phyloP scores from a whole-genome alignment of 805 yeast genomes.

The Candida wancherniae region DNA sequence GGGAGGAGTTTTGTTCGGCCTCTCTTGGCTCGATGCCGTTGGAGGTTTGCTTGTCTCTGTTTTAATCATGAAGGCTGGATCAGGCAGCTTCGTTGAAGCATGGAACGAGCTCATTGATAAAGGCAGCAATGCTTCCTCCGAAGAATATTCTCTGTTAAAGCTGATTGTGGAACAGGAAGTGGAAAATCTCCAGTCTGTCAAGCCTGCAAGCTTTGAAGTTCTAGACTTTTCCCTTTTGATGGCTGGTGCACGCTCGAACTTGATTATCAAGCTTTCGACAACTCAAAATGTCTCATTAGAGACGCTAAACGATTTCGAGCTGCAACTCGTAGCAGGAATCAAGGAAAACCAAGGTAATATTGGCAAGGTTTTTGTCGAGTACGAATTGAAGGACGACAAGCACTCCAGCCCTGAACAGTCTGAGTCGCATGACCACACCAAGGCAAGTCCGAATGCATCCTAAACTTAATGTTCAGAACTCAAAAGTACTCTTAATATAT shows the following conservation, averaged over 20 bases:
- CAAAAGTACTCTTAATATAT: no score
- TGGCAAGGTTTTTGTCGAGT: constrained; percentile 17
- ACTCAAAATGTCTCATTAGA: constrained; percentile 17
- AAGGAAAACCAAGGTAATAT: constrained; percentile 11
- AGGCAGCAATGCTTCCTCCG: constrained; percentile 50
- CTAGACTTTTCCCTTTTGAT: constrained; percentile 44
- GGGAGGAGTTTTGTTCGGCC: constrained; percentile 71
- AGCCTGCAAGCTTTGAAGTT: constrained; percentile 30
- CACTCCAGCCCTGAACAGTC: no score
- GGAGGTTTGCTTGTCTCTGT: constrained; percentile 88
- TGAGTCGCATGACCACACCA: no score
- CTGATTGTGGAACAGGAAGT: constrained; percentile 34
- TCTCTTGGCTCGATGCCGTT: constrained; percentile 83
- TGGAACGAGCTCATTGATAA: constrained; percentile 75
- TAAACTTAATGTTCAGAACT: no score
- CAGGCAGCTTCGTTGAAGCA: constrained; percentile 64
- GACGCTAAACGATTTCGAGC: constrained; percentile 10
- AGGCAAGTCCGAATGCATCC: no score
- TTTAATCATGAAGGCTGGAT: constrained; percentile 80
- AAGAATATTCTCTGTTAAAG: constrained; percentile 42
- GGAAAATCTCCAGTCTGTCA: constrained; percentile 17
- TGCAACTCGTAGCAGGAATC: constrained; percentile 12
- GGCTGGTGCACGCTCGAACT: constrained; percentile 55
- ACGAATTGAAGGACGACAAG: constrained; percentile 3
- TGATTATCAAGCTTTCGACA: constrained; percentile 28